Percentiles rank a stretch among this genome's conserved stretches.
Conservation (phyloP, 345 rosid genomes). For the Citrus glauca region DNA sequence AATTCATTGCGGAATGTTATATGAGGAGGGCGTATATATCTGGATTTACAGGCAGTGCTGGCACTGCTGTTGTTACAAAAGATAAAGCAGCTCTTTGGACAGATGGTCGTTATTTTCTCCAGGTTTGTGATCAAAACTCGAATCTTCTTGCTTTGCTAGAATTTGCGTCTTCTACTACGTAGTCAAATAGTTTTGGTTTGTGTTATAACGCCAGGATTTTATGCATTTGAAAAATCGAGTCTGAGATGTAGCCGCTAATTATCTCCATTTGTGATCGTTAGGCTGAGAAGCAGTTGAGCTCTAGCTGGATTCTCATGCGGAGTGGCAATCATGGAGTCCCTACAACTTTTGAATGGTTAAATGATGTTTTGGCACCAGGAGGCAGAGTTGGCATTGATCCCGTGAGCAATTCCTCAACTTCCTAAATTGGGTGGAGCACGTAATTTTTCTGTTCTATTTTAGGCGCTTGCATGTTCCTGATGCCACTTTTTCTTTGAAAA, state of each 20-base stretch:
- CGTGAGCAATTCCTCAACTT: slow-evolving; percentile 53
- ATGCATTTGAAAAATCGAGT: not conserved
- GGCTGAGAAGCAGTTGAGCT: slow-evolving; percentile 84
- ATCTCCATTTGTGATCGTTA: slow-evolving; percentile 18
- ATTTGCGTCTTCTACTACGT: not conserved
- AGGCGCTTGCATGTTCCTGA: slow-evolving; percentile 24
- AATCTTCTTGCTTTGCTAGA: not conserved
- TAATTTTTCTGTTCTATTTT: slow-evolving; percentile 4
- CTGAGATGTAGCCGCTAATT: not conserved
- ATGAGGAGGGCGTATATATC: slow-evolving; percentile 79
- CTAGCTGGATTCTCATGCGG: slow-evolving; percentile 94
- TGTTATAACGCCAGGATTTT: not conserved
- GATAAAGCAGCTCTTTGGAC: slow-evolving; percentile 97
- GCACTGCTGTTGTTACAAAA: slow-evolving; percentile 82
- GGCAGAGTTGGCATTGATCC: slow-evolving; percentile 94
- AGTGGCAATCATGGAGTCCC: slow-evolving; percentile 92
- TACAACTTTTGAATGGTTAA: slow-evolving; percentile 82
- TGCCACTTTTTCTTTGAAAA: slow-evolving; percentile 35
- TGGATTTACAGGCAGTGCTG: slow-evolving; percentile 94
- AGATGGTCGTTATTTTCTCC: slow-evolving; percentile 96
- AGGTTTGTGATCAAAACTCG: slow-evolving; percentile 40
- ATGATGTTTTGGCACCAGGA: slow-evolving; percentile 77
- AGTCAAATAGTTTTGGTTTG: not conserved
- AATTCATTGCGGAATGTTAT: slow-evolving; percentile 93
- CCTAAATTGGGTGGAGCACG: not conserved